These are phyloP conservation scores for Apiotrichum laibachii DNA, from an alignment of 1,284 basidiomycete genomes.

Conservation along the genomic window DNA sequence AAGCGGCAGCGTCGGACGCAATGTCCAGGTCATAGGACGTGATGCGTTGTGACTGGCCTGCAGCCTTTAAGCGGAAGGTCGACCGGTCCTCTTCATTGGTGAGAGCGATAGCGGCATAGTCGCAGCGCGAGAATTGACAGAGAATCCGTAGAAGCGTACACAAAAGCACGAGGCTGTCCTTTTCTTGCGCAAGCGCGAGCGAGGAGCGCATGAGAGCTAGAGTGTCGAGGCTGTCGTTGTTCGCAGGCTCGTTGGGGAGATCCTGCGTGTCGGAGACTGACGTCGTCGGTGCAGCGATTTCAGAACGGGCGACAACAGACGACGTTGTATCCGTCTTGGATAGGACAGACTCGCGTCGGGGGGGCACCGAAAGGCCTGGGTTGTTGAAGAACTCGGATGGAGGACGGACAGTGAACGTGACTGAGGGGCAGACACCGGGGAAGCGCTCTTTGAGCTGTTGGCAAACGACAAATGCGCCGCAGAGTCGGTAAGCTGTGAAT, in stretches of 20 bases:
- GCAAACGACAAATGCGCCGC: constrained; percentile 22
- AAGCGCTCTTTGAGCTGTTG: constrained; percentile 17
- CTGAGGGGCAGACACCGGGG: constrained; percentile 10
- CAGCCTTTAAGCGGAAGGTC: constrained; percentile 31
- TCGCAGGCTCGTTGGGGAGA: neutral
- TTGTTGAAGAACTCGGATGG: constrained; percentile 22
- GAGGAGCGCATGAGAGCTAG: constrained; percentile 37
- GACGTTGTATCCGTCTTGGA: constrained; percentile 13
- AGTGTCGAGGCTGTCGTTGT: constrained; percentile 17
- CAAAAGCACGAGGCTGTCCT: constrained; percentile 35
- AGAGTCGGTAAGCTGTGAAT: constrained; percentile 13
- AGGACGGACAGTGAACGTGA: constrained; percentile 1
- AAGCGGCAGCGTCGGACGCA: constrained; percentile 22
- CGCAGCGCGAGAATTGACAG: constrained; percentile 38
- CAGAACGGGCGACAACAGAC: neutral
- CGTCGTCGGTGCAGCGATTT: neutral
- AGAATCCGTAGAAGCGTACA: constrained; percentile 36
- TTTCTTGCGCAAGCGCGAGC: constrained; percentile 36
- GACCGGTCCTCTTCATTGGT: constrained; percentile 26
- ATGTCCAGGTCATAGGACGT: constrained; percentile 31
- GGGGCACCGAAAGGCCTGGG: neutral
- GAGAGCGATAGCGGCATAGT: constrained; percentile 41
- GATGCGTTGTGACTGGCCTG: constrained; percentile 34
- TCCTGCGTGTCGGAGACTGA: neutral
- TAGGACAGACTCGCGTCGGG: constrained; percentile 11